Base-by-base conservation (phyloP, 305 asterid genomes). In the Fraxinus latifolia region DNA sequence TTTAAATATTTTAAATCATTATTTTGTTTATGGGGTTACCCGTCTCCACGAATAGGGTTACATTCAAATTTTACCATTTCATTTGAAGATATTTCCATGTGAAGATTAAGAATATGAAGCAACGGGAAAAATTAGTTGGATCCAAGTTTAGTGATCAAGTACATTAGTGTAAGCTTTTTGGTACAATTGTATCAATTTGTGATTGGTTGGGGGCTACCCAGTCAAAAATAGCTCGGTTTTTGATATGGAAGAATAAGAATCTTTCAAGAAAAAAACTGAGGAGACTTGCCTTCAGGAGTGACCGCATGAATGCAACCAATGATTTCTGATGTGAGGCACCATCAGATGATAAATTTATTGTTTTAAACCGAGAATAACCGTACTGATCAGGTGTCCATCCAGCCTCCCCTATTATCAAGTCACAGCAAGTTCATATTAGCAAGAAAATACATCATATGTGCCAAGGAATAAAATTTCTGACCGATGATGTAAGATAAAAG, bases 311-410 rank as follows among this genome's bases (percentile, higher is more conserved):
- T 78, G 93, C 92, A 50, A 93, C 89, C 94, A 94, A 83, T 71
- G 93, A 85, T 87, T 93, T 95, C 89, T 88, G 98, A 88, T 91
- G 91, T 55, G 92, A 84, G 77, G 89, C 86, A 84, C 87, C 83
- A 87, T 94, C 98, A 21, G 92, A 67, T 62, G 94, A 84, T 33
- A 91, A 82, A 84, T 85, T 93, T 70, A 86, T 82, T 33, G 89
- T 84, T 91, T 91, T 93, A 84, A 87, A 92, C 77, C 91, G 95
- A 86, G 99, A 93, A 89, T 94, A 92, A 31, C 98, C 99, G 81
- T 90, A 95, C 82, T 94, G 97, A 84, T 95, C 99, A 76, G 96
- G 90, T 67, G 94, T 94, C 98, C 97, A 95, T 65, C 99, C 99
- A 72, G 99, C 99, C 86, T 94, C 98, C 74, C 93, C 99, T 94